Conservation (phyloP, 2,329 filamentous ascomycete species). For the Aspergillus sp. region DNA sequence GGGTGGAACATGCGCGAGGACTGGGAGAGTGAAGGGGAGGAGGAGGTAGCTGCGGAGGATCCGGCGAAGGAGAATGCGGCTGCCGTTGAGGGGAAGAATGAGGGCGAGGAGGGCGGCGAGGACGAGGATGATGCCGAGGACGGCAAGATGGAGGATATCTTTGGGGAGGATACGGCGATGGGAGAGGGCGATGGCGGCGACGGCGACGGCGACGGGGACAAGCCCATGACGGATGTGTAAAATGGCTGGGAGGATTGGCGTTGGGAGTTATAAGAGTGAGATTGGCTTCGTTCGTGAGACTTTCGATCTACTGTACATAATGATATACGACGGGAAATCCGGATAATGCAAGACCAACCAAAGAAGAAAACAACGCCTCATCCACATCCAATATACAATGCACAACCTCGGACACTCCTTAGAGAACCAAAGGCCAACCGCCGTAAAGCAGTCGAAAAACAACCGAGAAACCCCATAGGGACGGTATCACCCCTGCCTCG, state of each 20-base stretch:
- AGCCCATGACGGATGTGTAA: slow-evolving; percentile 44
- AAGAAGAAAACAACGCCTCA: not conserved
- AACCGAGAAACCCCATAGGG: not conserved
- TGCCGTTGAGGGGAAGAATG: slow-evolving; percentile 26
- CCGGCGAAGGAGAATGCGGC: slow-evolving; percentile 28
- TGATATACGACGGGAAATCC: slow-evolving; percentile 5
- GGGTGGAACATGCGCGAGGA: slow-evolving; percentile 59
- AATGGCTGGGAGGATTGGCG: not conserved
- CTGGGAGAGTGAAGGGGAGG: slow-evolving; percentile 57
- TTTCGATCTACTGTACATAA: slow-evolving; percentile 11
- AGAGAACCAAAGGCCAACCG: not conserved
- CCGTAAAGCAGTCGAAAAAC: not conserved
- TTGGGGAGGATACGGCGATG: slow-evolving; percentile 43
- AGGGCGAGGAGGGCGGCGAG: slow-evolving; percentile 27
- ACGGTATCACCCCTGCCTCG: not conserved
- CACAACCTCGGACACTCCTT: not conserved
- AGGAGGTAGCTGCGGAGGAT: slow-evolving; percentile 32
- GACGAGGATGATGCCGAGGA: slow-evolving; percentile 41
- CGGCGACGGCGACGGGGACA: slow-evolving; percentile 25
- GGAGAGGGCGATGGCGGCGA: slow-evolving; percentile 31
- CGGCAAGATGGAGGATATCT: slow-evolving; percentile 49
- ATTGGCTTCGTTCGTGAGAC: no score
- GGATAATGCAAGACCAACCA: not conserved
- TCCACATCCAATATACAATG: not conserved
- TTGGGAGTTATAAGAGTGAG: not conserved